Conservation (phyloP, 2,329 filamentous ascomycete genomes). For the Gliomastix tumulicola region DNA sequence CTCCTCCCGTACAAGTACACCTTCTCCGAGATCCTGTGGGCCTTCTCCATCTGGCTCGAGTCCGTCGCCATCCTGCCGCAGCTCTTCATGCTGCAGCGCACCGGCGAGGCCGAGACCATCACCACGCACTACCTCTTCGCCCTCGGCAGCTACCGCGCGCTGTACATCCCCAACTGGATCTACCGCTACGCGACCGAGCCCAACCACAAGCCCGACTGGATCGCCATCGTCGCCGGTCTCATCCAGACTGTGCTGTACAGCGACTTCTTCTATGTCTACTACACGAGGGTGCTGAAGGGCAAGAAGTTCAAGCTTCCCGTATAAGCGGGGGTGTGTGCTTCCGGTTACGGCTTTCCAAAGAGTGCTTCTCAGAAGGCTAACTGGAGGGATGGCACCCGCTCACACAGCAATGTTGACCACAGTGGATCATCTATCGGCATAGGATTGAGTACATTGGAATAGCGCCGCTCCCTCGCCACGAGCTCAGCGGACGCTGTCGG, state of each 20-base stretch:
- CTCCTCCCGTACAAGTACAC: slow-evolving; percentile 83
- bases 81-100: slow-evolving; percentile 96
- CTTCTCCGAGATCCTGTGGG: slow-evolving; percentile 83
- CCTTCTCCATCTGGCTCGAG: slow-evolving; percentile 98
- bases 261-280: slow-evolving; percentile 99
- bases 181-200: slow-evolving; percentile 77
- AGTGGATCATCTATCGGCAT: too few relatives aligned
- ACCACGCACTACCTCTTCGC: slow-evolving; percentile 97
- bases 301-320: slow-evolving; percentile 85
- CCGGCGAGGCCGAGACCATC: slow-evolving; percentile 98
- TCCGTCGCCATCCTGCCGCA: slow-evolving; percentile 94
- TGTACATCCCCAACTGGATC: slow-evolving; percentile 99
- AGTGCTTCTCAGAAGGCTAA: too few relatives aligned
- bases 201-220: slow-evolving; percentile 70
- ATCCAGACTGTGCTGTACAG: slow-evolving; percentile 94
- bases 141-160: slow-evolving; percentile 79
- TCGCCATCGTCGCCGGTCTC: slow-evolving; percentile 81
- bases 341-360: too few relatives aligned
- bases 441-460: too few relatives aligned
- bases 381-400: too few relatives aligned
- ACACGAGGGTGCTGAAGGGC: slow-evolving; percentile 87
- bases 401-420: too few relatives aligned
- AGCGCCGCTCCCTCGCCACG: too few relatives aligned
- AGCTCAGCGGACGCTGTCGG: too few relatives aligned
- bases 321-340: slow-evolving; percentile 31